A percentile compares a stretch with the other conserved stretches of the same genome.
Conservation (phyloP, 1,284 basidiomycete genomes). For the Cryptococcus floricola region DNA sequence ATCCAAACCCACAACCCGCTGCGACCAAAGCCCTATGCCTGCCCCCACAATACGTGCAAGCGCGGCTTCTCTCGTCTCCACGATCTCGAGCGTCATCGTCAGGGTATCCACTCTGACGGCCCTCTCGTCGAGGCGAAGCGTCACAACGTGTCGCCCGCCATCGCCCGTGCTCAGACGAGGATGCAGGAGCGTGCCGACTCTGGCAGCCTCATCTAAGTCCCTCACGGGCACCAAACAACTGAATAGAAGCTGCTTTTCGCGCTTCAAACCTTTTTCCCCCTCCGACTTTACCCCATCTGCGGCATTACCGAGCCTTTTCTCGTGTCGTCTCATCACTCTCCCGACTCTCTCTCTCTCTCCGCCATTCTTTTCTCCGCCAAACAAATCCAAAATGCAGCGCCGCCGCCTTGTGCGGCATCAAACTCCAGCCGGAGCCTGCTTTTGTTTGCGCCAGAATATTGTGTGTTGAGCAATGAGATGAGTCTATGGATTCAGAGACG, state of each 20-base stretch:
- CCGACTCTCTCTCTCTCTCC: constrained; percentile 6
- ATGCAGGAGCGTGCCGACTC: constrained; percentile 40
- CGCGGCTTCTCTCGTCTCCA: constrained; percentile 50
- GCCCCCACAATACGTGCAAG: constrained; percentile 47
- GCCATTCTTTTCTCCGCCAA: constrained; percentile 6
- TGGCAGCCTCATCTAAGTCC: constrained; percentile 39
- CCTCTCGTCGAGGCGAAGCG: constrained; percentile 48
- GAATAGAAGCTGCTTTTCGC: constrained; percentile 41
- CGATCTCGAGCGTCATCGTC: constrained; percentile 51
- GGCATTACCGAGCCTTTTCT: constrained; percentile 31
- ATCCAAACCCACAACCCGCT: constrained; percentile 49
- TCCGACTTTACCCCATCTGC: constrained; percentile 32
- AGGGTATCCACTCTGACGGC: constrained; percentile 50
- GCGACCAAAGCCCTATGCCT: constrained; percentile 48
- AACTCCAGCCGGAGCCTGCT: background rate
- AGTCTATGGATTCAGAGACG: background rate
- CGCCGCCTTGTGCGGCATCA: constrained; percentile 36
- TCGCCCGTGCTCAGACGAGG: constrained; percentile 45
- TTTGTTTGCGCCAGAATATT: background rate
- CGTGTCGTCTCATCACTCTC: background rate
- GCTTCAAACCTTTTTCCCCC: constrained; percentile 22
- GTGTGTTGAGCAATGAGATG: constrained; percentile 9
- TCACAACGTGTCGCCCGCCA: constrained; percentile 42
- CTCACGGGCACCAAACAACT: constrained; percentile 15
- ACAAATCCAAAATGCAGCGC: constrained; percentile 45